Evolutionary conservation across 257 asterid genomes (phyloP).

Genomic region (Nicotiana tabacum): DNA sequence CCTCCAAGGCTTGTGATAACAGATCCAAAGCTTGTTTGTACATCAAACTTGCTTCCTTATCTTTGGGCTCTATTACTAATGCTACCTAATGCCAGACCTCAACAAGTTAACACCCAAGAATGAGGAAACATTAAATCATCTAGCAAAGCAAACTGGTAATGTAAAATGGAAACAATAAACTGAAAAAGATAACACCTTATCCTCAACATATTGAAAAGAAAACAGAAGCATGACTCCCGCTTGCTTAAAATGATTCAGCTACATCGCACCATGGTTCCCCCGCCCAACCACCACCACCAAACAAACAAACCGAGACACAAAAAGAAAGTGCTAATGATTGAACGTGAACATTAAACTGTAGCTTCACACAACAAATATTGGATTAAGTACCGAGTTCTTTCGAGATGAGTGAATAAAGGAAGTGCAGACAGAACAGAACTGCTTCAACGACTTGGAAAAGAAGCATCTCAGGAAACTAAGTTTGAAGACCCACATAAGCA

Average conservation of each 20-base stretch:
- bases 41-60: constrained; percentile 95
- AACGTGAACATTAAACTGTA: not conserved
- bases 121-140: not conserved
- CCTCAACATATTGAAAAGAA: not conserved
- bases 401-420: not conserved
- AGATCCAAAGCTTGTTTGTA: constrained; percentile 98
- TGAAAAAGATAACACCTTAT: not conserved
- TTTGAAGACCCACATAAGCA: not conserved
- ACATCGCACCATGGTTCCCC: no score
- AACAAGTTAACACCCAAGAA: constrained; percentile 2
- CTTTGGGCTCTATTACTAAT: constrained; percentile 96
- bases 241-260: not conserved
- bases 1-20: constrained; percentile 94
- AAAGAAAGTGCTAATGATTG: not conserved
- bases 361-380: not conserved
- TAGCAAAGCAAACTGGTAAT: not conserved
- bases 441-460: not conserved
- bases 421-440: constrained; percentile 6
- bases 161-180: not conserved
- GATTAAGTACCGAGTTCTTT: not conserved
- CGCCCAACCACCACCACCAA: no score
- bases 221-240: not conserved
- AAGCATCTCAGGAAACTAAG: not conserved
- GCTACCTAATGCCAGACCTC: constrained; percentile 57
- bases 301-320: not conserved